A percentile compares a stretch with the other conserved stretches of the same genome.
Conservation (phyloP, 1,284 basidiomycete genomes). For the Pseudozyma sp. region DNA sequence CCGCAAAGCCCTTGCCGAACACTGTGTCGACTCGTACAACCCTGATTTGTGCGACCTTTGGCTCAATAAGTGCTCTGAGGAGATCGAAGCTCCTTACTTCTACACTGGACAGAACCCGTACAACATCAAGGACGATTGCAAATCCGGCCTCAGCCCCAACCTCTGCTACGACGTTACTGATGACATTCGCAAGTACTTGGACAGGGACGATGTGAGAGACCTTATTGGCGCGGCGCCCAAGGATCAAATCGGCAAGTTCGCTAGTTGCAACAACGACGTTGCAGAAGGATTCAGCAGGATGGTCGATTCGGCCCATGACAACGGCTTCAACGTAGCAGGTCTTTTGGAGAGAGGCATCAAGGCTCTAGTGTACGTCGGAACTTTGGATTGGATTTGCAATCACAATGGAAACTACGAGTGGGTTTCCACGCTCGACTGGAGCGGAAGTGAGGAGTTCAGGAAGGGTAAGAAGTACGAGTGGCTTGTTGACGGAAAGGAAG, state of each 20-base stretch:
- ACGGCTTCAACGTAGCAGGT: constrained; percentile 74
- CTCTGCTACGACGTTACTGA: constrained; percentile 57
- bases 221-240: constrained; percentile 53
- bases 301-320: constrained; percentile 45
- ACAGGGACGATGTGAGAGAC: constrained; percentile 57
- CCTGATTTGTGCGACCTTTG: constrained; percentile 32
- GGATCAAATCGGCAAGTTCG: constrained; percentile 55
- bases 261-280: constrained; percentile 50
- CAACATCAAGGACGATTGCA: constrained; percentile 61
- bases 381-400: constrained; percentile 68
- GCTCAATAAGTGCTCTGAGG: constrained; percentile 37
- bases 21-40: constrained; percentile 46
- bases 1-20: constrained; percentile 17
- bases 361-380: constrained; percentile 79
- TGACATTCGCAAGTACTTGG: constrained; percentile 58
- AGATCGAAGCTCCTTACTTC: constrained; percentile 47
- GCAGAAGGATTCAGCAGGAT: constrained; percentile 24
- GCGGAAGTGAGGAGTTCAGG: constrained; percentile 21
- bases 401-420: constrained; percentile 51
- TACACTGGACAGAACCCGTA: constrained; percentile 60
- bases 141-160: constrained; percentile 46
- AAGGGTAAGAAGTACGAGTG: constrained; percentile 43
- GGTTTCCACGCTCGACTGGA: constrained; percentile 47
- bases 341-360: constrained; percentile 81
- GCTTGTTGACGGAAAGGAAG: constrained; percentile 48